Evolutionary conservation across 768 basidiomycete genomes (phyloP), one percentile per base, ranked within the genome.

Genomic region (Phallus indusiatus): DNA sequence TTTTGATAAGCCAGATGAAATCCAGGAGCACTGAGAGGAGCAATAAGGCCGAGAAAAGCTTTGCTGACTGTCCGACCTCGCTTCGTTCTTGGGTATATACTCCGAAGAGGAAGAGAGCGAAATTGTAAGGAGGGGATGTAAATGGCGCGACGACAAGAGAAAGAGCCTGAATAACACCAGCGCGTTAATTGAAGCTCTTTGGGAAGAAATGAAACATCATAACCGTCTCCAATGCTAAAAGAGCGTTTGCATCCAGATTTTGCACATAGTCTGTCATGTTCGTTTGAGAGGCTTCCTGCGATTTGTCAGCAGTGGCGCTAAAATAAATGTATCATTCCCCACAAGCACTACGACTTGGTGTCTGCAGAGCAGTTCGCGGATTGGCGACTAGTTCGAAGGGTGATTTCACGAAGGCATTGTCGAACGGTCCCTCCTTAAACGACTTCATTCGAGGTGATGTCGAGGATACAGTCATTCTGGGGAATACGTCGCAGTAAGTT

Each of bases 41-140:
- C 18, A 92, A 68, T 36, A 90, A 70, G 56, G 75, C 81, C 1
- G 82, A 77, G 68, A 90, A 87, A 52, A 76, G 74, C 66, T 83
- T 84, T 65, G 88, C 68, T 5, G 87, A 84, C 62, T 84, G 81
- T 5, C 75, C 64, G 0, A 81, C 81, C 53, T 90, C 88, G 9
- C 74, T 72, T 58, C 76, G 81, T 65, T 92, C 90, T 65, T 87
- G 84, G 0, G 78, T 83, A 68, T 89, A 84, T 1, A 74, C 72
- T 0, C 90, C 90, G 62, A 90, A 91, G 22, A 93, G 76, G 63
- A 90, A 86, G 55, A 93, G 75, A n/a, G 90, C 83, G 20, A 93
- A 74, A 67, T 93, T 93, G 70, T 93, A 93, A 1, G 76, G 67
- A 1, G 89, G 86, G 0, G 81, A 72, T 0, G 73, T 63, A 67